Percentiles rank a stretch among this genome's conserved stretches.
Conservation (phyloP, 2,329 filamentous ascomycete species). For the Hymenoscyphus linearis region DNA sequence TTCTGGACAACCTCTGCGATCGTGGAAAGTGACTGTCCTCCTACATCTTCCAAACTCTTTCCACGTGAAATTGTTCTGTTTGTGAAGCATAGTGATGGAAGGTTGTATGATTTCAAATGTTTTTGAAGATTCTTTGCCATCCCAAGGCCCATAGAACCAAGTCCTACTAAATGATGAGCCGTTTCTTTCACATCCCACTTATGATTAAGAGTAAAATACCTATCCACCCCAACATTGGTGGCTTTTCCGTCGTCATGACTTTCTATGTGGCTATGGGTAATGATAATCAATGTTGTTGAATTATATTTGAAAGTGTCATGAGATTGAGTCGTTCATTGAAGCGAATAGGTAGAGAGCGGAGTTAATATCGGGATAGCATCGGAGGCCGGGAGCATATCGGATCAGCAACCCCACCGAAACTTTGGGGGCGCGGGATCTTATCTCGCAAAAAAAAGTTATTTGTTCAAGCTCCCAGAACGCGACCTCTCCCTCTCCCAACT, state of each 20-base stretch:
- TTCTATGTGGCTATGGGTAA: not conserved
- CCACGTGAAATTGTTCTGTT: slow-evolving; percentile 40
- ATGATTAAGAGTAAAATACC: not conserved
- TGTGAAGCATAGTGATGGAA: slow-evolving; percentile 32
- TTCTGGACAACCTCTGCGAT: slow-evolving; percentile 18
- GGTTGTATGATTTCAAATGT: slow-evolving; percentile 13
- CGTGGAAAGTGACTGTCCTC: slow-evolving; percentile 34
- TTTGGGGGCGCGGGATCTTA: not conserved
- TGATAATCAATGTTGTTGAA: not conserved
- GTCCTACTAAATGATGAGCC: slow-evolving; percentile 10
- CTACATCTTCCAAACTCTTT: slow-evolving; percentile 32
- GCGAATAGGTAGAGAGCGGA: not conserved
- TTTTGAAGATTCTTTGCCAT: slow-evolving; percentile 25
- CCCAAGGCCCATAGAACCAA: slow-evolving; percentile 27
- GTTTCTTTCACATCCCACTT: not conserved
- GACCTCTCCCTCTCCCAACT: not conserved
- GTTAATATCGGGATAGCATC: not conserved
- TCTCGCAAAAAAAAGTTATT: not conserved
- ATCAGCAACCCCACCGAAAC: not conserved
- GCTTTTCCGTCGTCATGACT: not conserved
- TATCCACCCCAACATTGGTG: slow-evolving; percentile 1
- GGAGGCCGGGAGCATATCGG: not conserved
- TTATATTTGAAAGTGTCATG: too few relatives aligned
- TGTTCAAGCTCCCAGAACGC: slow-evolving; percentile 3
- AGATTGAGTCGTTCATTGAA: not conserved